Evolutionary conservation across 2,329 filamentous ascomycete species (phyloP), one percentile per base, ranked within the genome.

Genomic region (Claviceps citrina): DNA sequence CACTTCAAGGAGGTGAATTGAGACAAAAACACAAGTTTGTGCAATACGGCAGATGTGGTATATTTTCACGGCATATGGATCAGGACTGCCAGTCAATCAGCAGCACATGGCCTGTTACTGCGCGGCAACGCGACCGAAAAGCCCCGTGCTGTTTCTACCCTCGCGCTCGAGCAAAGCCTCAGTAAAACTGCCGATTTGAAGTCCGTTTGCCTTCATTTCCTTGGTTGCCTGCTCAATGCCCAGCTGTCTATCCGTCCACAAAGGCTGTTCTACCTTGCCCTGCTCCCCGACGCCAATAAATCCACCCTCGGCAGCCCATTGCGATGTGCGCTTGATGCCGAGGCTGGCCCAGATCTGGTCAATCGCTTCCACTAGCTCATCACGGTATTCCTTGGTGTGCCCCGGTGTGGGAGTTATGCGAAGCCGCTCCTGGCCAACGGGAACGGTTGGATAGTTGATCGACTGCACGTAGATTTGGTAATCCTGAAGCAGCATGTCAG

Each of bases 381-480:
- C 81, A 46, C 86, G 84, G 64, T 83, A 85, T 50, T 84, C 76
- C 62, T 81, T 81, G 41, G 75, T 76, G 60, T 98, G 91, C 32
- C 91, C 91, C 0, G 91, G 91, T 1, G 91, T 98, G 0, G 91
- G 91, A 2, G 91, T 98, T 60, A 98, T 85, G 49, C 91, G 82
- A 42, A 98, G 79, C 43, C 91, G 80, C 63, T 98, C 91, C 67
- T 98, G 87, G n/a, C 91, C 91, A 6, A 93, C 85, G 2, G 91
- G 91, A 3, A 98, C 91, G 38, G 91, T 98, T 2, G 91, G 91
- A 64, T 96, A 96, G 67, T 98, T 98, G 72, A 98, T 96, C 41
- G 85, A 86, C 65, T 98, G 91, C 20, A 98, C 91, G 58, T 98
- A 98, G 57, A 98, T 95, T 45, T 78, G 76, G 67, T 94, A 83